These are phyloP conservation scores for Trametopsis cervina DNA, from an alignment of 768 basidiomycete species.

Conservation along the genomic window DNA sequence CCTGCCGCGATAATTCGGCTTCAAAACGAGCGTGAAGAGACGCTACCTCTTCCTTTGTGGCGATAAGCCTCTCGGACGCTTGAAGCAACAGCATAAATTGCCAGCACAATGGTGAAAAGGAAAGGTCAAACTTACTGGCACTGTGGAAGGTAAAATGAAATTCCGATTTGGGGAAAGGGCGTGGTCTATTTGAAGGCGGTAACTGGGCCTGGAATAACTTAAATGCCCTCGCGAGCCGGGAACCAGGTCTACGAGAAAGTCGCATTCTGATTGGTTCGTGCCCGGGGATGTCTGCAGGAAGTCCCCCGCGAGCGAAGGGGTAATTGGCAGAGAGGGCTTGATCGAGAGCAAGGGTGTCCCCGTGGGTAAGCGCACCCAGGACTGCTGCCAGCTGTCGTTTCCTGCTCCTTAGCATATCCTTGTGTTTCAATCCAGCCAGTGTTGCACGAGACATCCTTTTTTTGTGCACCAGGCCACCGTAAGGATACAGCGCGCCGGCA, in stretches of 20 bases:
- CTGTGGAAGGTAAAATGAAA: conserved; percentile 61
- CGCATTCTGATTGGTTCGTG: conserved; percentile 33
- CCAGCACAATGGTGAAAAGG: conserved; percentile 16
- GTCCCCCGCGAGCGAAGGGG: conserved; percentile 30
- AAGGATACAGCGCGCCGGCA: not conserved
- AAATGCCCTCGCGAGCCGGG: conserved; percentile 44
- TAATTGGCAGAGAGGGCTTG: conserved; percentile 57
- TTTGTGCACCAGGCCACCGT: conserved; percentile 8
- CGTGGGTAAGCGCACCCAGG: conserved; percentile 57
- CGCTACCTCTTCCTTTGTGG: conserved; percentile 63
- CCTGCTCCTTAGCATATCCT: conserved; percentile 62
- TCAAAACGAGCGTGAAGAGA: conserved; percentile 64
- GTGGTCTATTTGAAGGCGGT: conserved; percentile 24
- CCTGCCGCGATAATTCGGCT: conserved; percentile 65
- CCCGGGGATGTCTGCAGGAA: conserved; percentile 19
- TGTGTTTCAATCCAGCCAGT: conserved; percentile 65
- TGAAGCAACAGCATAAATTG: conserved; percentile 14
- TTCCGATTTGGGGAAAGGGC: conserved; percentile 41
- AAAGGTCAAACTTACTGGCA: conserved; percentile 56
- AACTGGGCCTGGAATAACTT: conserved; percentile 27
- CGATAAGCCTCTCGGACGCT: conserved; percentile 70
- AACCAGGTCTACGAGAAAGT: conserved; percentile 46
- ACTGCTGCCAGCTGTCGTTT: conserved; percentile 68
- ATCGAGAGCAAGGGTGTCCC: conserved; percentile 69
- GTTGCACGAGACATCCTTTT: conserved; percentile 51